Evolutionary conservation across 139 green algal species (phyloP).

Genomic region (Chlorella sp.): DNA sequence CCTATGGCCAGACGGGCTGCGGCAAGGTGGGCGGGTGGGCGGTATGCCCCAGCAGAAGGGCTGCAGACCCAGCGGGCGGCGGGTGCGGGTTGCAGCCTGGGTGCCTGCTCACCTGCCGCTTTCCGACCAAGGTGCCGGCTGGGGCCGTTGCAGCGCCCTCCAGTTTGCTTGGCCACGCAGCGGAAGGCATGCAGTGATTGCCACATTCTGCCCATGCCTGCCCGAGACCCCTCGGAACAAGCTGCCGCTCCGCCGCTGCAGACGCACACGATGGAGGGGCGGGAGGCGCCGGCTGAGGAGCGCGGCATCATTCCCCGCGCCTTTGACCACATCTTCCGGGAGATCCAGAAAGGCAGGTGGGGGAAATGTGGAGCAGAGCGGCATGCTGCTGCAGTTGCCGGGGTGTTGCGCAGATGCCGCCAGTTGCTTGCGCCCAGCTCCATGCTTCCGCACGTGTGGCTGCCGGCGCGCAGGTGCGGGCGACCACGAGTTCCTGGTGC

Average conservation of each 20-base stretch:
- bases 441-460: background rate
- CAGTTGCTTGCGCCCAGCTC: background rate
- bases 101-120: too few relatives aligned
- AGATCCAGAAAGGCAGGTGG: conserved; percentile 84
- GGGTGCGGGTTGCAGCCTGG: too few relatives aligned
- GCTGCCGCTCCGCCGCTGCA: conserved; percentile 28
- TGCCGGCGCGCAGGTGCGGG: conserved; percentile 20
- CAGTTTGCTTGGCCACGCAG: too few relatives aligned
- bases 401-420: too few relatives aligned
- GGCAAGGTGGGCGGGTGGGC: conserved; percentile 37
- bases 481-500: conserved; percentile 86
- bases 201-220: too few relatives aligned
- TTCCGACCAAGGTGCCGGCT: too few relatives aligned
- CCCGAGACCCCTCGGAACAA: too few relatives aligned
- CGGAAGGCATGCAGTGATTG: too few relatives aligned
- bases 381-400: too few relatives aligned
- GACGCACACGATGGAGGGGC: conserved; percentile 90
- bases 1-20: conserved; percentile 57
- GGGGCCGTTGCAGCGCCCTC: too few relatives aligned
- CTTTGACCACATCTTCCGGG: conserved; percentile 92
- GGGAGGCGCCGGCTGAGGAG: conserved; percentile 38
- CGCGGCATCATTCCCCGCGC: conserved; percentile 90
- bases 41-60: too few relatives aligned
- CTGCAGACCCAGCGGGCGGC: too few relatives aligned
- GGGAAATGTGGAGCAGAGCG: background rate